Evolutionary conservation across 805 yeast species (phyloP).

Genomic region (Hanseniaspora hatyaiensis): DNA sequence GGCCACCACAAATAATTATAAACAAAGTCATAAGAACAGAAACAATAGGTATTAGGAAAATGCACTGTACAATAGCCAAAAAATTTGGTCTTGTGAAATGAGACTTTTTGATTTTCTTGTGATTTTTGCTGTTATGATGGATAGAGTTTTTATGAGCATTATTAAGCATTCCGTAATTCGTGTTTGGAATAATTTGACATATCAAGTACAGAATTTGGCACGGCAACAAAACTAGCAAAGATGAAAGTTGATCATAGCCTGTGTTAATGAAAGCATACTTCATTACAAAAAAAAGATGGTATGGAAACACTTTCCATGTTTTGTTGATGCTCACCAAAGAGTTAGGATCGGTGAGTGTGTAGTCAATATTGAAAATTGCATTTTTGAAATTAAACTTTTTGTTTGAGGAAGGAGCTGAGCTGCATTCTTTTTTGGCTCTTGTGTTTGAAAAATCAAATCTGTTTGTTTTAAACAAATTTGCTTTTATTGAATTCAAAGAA

Average conservation of each 20-base stretch:
- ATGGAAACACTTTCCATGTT: slow-evolving; percentile 25
- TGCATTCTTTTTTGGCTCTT: too few species aligned
- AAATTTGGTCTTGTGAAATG: slow-evolving; percentile 27
- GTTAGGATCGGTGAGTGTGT: slow-evolving; percentile 19
- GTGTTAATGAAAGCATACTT: slow-evolving; percentile 27
- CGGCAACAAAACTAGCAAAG: slow-evolving; percentile 27
- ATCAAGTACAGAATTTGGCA: slow-evolving; percentile 31
- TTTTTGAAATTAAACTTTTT: slow-evolving; percentile 1
- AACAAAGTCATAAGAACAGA: slow-evolving; percentile 26
- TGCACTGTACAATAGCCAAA: slow-evolving; percentile 22
- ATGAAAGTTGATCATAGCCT: slow-evolving; percentile 22
- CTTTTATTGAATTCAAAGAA: not conserved
- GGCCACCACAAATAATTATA: slow-evolving; percentile 69
- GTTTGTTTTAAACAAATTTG: not conserved
- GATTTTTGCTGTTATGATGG: too few species aligned
- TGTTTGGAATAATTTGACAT: slow-evolving; percentile 28
- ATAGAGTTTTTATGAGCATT: too few species aligned
- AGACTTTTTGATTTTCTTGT: slow-evolving; percentile 5
- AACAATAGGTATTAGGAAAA: slow-evolving; percentile 21
- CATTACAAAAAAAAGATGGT: slow-evolving; percentile 28
- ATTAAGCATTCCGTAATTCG: slow-evolving; percentile 23
- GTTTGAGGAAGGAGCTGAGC: too few species aligned
- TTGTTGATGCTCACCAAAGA: slow-evolving; percentile 26
- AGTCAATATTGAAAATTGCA: slow-evolving; percentile 6
- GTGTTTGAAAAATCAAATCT: not conserved